Base-by-base conservation (phyloP, 1,284 basidiomycete species). In the Apiotrichum sp. region DNA sequence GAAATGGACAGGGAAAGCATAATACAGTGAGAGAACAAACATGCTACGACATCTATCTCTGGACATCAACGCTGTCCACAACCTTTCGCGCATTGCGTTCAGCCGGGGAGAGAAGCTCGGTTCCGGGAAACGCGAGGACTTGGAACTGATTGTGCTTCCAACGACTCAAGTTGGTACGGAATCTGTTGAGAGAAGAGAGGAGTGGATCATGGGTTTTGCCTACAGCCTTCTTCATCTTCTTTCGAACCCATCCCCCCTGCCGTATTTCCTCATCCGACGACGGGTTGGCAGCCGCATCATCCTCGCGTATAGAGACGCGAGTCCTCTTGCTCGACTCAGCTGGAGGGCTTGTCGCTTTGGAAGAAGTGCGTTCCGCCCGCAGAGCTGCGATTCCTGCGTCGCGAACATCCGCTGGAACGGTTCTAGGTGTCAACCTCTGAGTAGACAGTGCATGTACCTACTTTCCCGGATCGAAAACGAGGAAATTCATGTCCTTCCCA, bases 381-480 rank as follows among this genome's bases (percentile, higher is more conserved):
- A 53, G 57, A 51, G 10, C 61, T 48, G 63, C 68, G 50, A 74
- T 50, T 1, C 65, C 70, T 6, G 67, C 63, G 4, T 69, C 59
- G 9, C 81, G 78, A 14, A 73, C 53, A 41, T 64, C 62, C 53
- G 65, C 66, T 1, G 72, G 67, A 22, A 73, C 63, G 0, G 66
- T 57, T 44, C 70, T 71, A 43, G 3, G 7, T 52, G 62, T 38
- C 68, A 48, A 40, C 22, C 22, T 22, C 22, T 22, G 22, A 45
- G 44, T 36, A 32, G 41, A 8, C 43, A 34, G 8, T 3, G n/a
- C 22, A 6, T 42, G 50, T 22, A 71, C 81, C 62, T 61, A 89
- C 89, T 70, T 79, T n/a, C 83, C 83, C 10, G 89, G 88, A 75
- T 93, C 88, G 59, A 91, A 88, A 7, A 83, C 77, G 9, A 93